Conservation (phyloP, 2,329 filamentous ascomycete genomes). For the Claviceps pazoutovae region DNA sequence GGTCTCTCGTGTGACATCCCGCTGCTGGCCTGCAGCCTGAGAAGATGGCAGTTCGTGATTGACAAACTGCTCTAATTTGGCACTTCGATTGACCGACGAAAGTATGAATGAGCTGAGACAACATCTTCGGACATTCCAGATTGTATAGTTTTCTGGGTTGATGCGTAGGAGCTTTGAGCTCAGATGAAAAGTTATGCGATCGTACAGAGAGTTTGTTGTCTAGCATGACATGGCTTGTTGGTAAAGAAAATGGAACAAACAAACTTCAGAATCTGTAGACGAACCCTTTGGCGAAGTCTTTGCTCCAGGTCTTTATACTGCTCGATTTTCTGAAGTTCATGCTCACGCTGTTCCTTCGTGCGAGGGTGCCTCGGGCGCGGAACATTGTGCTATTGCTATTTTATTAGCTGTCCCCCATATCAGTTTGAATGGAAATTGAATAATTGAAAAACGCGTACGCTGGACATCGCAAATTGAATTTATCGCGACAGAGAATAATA, state of each 20-base stretch:
- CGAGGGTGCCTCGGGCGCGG: conserved; percentile 45
- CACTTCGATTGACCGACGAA: not conserved
- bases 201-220: not conserved
- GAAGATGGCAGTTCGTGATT: not conserved
- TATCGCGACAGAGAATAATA: not conserved
- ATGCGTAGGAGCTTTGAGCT: conserved; percentile 53
- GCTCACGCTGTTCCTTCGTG: conserved; percentile 51
- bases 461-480: not conserved
- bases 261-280: not conserved
- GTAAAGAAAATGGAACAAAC: not conserved
- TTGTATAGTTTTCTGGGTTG: conserved; percentile 81
- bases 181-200: conserved; percentile 8
- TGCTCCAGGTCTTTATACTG: conserved; percentile 57
- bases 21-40: not conserved
- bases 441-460: not conserved
- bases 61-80: not conserved
- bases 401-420: not conserved
- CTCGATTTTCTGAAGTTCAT: conserved; percentile 57
- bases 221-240: not conserved
- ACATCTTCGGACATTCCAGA: conserved; percentile 78
- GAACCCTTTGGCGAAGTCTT: conserved; percentile 33
- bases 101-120: conserved; percentile 37
- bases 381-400: conserved; percentile 41
- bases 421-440: no score
- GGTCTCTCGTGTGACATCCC: not conserved